Percentiles rank a stretch among this genome's conserved stretches.
phyloP scores from a whole-genome alignment of 176 grass and related monocot species.

The Dactylis glomerata region DNA sequence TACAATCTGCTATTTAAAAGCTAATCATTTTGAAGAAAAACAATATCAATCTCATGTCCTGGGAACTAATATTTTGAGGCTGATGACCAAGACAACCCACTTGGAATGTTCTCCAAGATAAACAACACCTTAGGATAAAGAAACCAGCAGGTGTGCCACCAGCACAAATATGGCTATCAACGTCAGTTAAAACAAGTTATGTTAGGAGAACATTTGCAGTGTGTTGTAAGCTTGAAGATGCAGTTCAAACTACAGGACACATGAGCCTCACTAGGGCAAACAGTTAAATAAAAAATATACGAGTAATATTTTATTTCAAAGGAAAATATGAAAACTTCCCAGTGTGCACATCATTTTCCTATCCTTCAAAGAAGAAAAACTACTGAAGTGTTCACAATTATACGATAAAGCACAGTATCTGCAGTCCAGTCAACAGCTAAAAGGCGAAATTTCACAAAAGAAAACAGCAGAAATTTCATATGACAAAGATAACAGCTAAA shows the following conservation, averaged over 20 bases:
- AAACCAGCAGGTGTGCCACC: not conserved
- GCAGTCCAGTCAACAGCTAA: not conserved
- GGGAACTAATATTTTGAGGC: not conserved
- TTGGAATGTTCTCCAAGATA: not conserved
- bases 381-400: not conserved
- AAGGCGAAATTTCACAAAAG: not conserved
- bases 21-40: not conserved
- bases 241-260: slow-evolving; percentile 9
- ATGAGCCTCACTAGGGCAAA: not conserved
- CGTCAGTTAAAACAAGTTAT: not conserved
- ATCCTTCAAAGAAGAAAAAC: slow-evolving; percentile 10
- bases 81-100: not conserved
- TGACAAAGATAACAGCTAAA: not conserved
- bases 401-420: not conserved
- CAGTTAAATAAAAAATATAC: not conserved
- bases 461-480: not conserved
- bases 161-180: not conserved
- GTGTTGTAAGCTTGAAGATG: not conserved
- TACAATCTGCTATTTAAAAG: not conserved
- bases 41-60: not conserved
- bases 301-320: not conserved
- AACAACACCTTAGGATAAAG: not conserved
- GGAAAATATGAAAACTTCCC: not conserved
- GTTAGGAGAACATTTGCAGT: not conserved
- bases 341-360: not conserved